Evolutionary conservation across 2,329 filamentous ascomycete genomes (phyloP), one percentile per base, ranked within the genome.

Genomic region (Bipolaris victoriae): DNA sequence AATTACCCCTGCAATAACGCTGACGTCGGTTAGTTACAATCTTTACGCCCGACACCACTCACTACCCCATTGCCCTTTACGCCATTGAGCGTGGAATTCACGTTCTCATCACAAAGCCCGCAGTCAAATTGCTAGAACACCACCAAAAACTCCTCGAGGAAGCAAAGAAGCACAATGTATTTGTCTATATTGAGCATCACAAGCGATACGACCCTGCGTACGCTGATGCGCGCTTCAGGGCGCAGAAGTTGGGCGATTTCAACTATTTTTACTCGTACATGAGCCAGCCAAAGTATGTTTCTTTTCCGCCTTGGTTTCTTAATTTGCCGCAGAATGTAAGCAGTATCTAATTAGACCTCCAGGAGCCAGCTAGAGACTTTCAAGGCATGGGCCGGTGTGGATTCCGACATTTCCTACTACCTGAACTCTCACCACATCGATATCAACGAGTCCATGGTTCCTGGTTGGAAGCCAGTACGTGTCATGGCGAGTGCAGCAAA

Each of bases 231-330:
- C 86, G 88, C 48, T 88, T 88, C 79, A 88, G 89, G 67, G 91
- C 91, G 13, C 80, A 86, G 72, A 87, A 83, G 51, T 82, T 97
- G 7, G 93, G 93, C 63, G 92, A 97, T 79, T 97, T 97, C 86
- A 97, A 96, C 83, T 97, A 97, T 83, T 97, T 96, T 77, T 97
- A 97, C 84, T 90, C 86, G 68, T 97, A 97, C 85, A 96, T 97
- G 92, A 91, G 88, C 48, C 92, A 97, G 82, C 73, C 73, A 18
- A 76, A 76, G 69, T 72, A 63, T 57, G 61, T 24, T 20, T 7
- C n/a, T 35, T 90, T 90, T 60, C 18, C 5, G 9, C 11, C 15
- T 13, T 10, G 3, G 26, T 6, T 41, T 41, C 24, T 18, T 2
- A 3, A 9, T 24, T 13, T 24, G 5, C 20, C 13, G 7, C 5